A percentile compares a stretch with the other conserved stretches of the same genome.
Evolutionary conservation across 108 stramenopile genomes (phyloP).

Genomic region (Epipyxis sp.): DNA sequence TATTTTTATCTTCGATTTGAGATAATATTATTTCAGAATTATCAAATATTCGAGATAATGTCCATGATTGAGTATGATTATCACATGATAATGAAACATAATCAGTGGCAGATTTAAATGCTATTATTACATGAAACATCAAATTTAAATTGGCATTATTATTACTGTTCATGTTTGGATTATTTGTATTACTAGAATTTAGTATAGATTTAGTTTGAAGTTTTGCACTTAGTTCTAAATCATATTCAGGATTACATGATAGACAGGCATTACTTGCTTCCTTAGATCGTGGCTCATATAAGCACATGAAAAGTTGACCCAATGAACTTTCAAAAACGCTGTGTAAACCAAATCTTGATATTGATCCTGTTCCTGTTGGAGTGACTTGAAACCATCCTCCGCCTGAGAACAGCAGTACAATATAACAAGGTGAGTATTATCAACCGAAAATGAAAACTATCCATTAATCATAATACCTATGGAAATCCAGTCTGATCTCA

Average conservation of each 20-base stretch:
- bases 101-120: neutral
- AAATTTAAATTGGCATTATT: too few relatives aligned
- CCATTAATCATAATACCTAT: too few relatives aligned
- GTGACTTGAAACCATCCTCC: conserved; percentile 22
- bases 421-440: too few relatives aligned
- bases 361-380: neutral
- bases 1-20: neutral
- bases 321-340: neutral
- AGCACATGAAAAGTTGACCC: neutral
- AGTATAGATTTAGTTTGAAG: neutral
- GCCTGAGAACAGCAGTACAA: too few relatives aligned
- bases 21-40: neutral
- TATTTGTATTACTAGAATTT: neutral
- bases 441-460: too few relatives aligned
- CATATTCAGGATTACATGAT: neutral
- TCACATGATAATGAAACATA: neutral
- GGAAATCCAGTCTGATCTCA: neutral
- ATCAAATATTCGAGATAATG: neutral
- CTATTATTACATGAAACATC: neutral
- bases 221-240: neutral
- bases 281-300: neutral
- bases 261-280: neutral
- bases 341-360: neutral
- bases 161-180: too few relatives aligned
- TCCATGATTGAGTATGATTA: neutral